These are phyloP conservation scores for Eragrostis tef DNA, from an alignment of 202 grass and related monocot genomes.

Conservation along the genomic window DNA sequence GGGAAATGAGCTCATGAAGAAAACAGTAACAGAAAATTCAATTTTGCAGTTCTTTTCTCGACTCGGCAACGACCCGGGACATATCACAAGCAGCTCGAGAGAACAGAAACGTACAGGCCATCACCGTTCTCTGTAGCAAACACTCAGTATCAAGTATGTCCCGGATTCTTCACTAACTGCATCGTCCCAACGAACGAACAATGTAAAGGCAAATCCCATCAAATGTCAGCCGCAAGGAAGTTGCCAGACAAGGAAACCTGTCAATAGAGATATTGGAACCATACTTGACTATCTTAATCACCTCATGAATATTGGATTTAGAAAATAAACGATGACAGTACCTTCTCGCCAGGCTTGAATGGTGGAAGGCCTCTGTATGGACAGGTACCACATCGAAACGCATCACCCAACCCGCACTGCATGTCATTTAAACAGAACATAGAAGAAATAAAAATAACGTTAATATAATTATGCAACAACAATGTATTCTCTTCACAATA, in stretches of 20 bases:
- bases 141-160: not conserved
- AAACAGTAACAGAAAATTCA: no score
- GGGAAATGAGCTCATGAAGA: no score
- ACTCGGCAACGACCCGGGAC: no score
- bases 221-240: constrained; percentile 84
- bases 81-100: no score
- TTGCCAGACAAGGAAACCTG: constrained; percentile 75
- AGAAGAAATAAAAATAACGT: not conserved
- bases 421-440: constrained; percentile 25
- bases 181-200: constrained; percentile 37
- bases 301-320: not conserved
- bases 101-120: no score
- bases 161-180: no score
- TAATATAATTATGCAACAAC: not conserved
- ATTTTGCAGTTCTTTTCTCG: no score
- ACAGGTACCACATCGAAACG: constrained; percentile 77
- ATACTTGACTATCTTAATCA: not conserved
- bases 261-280: not conserved
- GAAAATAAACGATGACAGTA: constrained; percentile 2
- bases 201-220: constrained; percentile 48
- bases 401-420: constrained; percentile 84
- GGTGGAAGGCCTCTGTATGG: constrained; percentile 79
- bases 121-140: not conserved
- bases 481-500: not conserved
- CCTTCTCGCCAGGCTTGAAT: constrained; percentile 95